phyloP scores from a whole-genome alignment of 305 asterid species.

The Plantago coronopus region DNA sequence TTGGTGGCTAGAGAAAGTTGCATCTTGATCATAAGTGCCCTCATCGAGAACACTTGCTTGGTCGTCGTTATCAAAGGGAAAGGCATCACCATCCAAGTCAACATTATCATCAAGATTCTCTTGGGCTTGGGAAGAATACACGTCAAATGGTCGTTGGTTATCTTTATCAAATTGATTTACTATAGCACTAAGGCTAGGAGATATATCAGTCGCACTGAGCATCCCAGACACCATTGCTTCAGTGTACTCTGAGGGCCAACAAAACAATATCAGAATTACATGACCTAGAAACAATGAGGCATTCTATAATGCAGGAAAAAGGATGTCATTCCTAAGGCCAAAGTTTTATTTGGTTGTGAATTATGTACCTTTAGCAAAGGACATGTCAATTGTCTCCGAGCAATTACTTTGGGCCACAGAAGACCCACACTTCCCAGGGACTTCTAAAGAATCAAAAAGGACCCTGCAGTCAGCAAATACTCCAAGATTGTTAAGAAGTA shows the following conservation, averaged over 20 bases:
- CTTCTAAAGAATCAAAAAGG: slow-evolving; percentile 85
- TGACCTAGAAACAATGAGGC: slow-evolving; percentile 1
- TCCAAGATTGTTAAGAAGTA: slow-evolving; percentile 90
- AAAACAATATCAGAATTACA: slow-evolving; percentile 21
- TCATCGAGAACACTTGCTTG: slow-evolving; percentile 56
- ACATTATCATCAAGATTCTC: slow-evolving; percentile 33
- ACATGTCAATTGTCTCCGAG: slow-evolving; percentile 54
- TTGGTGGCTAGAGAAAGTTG: slow-evolving; percentile 37
- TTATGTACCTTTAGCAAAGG: slow-evolving; percentile 73
- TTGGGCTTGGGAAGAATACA: slow-evolving; percentile 40
- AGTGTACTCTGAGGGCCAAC: slow-evolving; percentile 49
- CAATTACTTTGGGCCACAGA: slow-evolving; percentile 32
- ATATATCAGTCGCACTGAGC: slow-evolving; percentile 59
- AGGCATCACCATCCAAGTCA: slow-evolving; percentile 42
- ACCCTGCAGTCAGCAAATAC: slow-evolving; percentile 84
- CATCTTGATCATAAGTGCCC: slow-evolving; percentile 44
- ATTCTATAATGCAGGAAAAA: slow-evolving; percentile 5
- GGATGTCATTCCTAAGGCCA: neutral
- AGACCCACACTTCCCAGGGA: slow-evolving; percentile 70
- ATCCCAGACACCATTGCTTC: slow-evolving; percentile 62
- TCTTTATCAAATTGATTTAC: slow-evolving; percentile 62
- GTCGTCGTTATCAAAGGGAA: slow-evolving; percentile 58
- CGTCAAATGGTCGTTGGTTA: slow-evolving; percentile 48
- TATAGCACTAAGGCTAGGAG: slow-evolving; percentile 77
- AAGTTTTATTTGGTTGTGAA: slow-evolving; percentile 1